Evolutionary conservation across 2,329 filamentous ascomycete species (phyloP), one percentile per base, ranked within the genome.

Genomic region (Fusarium concolor): DNA sequence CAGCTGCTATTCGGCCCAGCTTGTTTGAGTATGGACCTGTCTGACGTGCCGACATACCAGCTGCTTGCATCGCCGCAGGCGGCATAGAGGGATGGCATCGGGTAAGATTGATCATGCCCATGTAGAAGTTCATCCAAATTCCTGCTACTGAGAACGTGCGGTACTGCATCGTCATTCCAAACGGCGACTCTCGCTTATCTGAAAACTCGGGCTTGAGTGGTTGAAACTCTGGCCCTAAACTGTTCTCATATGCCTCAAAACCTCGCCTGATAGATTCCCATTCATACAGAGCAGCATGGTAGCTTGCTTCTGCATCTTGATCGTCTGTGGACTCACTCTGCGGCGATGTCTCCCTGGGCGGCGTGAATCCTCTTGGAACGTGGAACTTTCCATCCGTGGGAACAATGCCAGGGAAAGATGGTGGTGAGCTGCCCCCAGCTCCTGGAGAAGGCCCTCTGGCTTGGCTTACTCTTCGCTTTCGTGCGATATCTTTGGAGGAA

Each of bases 1-100:
- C 94, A 0, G 92, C 92, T 3, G 89, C 87, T 56, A 98, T 95
- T 22, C 91, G 89, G 10, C 93, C 94, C 60, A 97, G 89, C 67
- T 90, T 85, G 63, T 89, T 89, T 2, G 94, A 92, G 77, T 89
- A 92, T 0, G 81, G 81, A 5, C 85, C 87, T 1, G 95, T 97
- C 49, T 91, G 87, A 15, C 82, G 82, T 1, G 93, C 93, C 11
- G 92, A 89, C 67, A 96, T 85, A 10, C 90, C 91, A 0, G 93
- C 93, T 4, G 96, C 94, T 72, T 94, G 87, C 88, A 97, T 94
- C 35, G 94, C 92, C 10, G 94, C 90, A 0, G 95, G 93, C 1
- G 94, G 95, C 94, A 97, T 97, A 24, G 87, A 87, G 0, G 96
- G 96, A 71, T 97, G 94, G 2, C 90, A 85, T 33, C 96, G 87